These are phyloP conservation scores for Camellia sinensis DNA, from an alignment of 148 eudicot species.

Conservation along the genomic window DNA sequence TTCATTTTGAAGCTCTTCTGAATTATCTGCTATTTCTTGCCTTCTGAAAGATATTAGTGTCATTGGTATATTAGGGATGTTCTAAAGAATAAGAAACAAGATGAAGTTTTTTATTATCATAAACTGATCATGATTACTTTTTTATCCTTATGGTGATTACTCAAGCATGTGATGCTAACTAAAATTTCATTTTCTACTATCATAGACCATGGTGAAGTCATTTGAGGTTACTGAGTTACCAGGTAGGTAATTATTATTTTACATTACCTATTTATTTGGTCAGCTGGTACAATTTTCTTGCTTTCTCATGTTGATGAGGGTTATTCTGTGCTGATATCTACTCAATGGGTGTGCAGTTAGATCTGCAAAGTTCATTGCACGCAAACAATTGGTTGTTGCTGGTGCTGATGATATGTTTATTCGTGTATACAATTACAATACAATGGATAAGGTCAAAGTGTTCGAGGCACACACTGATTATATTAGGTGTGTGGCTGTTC, in stretches of 20 bases:
- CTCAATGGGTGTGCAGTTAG: constrained; percentile 52
- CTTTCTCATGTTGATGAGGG: constrained; percentile 14
- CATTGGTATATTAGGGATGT: not conserved
- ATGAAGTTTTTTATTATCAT: not conserved
- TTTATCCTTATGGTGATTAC: constrained; percentile 2
- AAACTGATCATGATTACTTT: not conserved
- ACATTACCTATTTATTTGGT: constrained; percentile 1
- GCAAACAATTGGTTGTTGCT: constrained; percentile 96
- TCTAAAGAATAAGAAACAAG: not conserved
- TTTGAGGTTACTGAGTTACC: constrained; percentile 58
- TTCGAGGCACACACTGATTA: constrained; percentile 94
- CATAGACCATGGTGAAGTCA: constrained; percentile 59
- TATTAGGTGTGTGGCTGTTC: constrained; percentile 92
- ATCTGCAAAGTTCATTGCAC: constrained; percentile 79
- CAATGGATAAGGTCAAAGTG: constrained; percentile 86
- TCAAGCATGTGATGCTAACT: constrained; percentile 8
- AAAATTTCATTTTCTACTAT: constrained; percentile 2
- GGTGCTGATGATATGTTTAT: constrained; percentile 95
- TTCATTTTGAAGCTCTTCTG: constrained; percentile 4
- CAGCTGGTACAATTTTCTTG: not conserved
- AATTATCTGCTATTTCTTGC: not conserved
- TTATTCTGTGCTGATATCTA: constrained; percentile 1
- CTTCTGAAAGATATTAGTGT: not conserved
- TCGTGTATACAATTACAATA: constrained; percentile 84
- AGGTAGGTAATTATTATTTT: constrained; percentile 22